Evolutionary conservation across 2,329 filamentous ascomycete genomes (phyloP).

Genomic region (Fusarium nurragi): DNA sequence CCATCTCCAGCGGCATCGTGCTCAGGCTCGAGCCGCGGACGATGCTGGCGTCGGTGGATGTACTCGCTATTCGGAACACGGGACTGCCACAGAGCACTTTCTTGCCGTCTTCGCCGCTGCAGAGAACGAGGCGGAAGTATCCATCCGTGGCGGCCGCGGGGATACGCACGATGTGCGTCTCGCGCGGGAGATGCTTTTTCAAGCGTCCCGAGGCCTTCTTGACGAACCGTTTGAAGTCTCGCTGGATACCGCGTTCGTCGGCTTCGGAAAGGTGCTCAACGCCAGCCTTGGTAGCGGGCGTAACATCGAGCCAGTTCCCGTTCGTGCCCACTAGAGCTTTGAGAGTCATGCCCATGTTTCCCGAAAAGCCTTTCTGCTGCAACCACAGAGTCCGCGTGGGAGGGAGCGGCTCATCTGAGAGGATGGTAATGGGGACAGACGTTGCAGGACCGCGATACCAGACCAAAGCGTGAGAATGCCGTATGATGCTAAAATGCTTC

Average conservation of each 20-base stretch:
- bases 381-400: slow-evolving; percentile 70
- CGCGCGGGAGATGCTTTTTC: slow-evolving; percentile 62
- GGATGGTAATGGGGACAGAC: slow-evolving; percentile 70
- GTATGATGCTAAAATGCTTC: slow-evolving; percentile 72
- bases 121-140: slow-evolving; percentile 74
- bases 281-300: slow-evolving; percentile 61
- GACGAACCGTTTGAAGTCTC: slow-evolving; percentile 71
- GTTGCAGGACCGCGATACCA: slow-evolving; percentile 74
- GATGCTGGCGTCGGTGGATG: slow-evolving; percentile 67
- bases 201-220: slow-evolving; percentile 62
- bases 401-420: slow-evolving; percentile 67
- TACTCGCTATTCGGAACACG: slow-evolving; percentile 74
- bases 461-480: slow-evolving; percentile 71
- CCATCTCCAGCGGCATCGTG: slow-evolving; percentile 73
- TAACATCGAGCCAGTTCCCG: slow-evolving; percentile 73
- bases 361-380: slow-evolving; percentile 73
- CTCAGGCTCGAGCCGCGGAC: slow-evolving; percentile 71
- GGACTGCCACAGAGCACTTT: slow-evolving; percentile 72
- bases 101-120: slow-evolving; percentile 55
- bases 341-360: slow-evolving; percentile 73
- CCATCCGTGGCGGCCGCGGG: slow-evolving; percentile 71
- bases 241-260: slow-evolving; percentile 73
- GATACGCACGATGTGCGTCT: slow-evolving; percentile 72
- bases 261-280: slow-evolving; percentile 60
- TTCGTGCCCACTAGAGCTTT: slow-evolving; percentile 70